phyloP scores from a whole-genome alignment of 108 stramenopile species.

The Seminavis robusta region DNA sequence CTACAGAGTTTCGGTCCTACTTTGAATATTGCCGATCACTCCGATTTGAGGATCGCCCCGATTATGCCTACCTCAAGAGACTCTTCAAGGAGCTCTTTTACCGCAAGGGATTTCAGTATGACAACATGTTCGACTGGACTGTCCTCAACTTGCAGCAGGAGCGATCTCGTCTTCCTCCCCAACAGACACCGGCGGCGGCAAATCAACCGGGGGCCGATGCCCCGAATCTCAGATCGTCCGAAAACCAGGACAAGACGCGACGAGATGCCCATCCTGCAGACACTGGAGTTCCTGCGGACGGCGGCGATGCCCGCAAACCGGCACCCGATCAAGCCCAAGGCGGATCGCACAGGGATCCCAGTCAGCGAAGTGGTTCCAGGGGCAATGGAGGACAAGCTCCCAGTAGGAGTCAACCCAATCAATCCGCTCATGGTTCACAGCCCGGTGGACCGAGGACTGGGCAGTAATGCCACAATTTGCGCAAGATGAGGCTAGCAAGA shows the following conservation, averaged over 20 bases:
- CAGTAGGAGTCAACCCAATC: too few species aligned
- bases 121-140: conserved; percentile 99
- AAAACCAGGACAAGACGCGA: conserved; percentile 19
- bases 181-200: conserved; percentile 39
- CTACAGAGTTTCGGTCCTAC: conserved; percentile 99
- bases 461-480: too few species aligned
- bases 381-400: too few species aligned
- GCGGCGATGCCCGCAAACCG: too few species aligned
- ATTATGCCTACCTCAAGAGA: conserved; percentile 98
- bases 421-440: too few species aligned
- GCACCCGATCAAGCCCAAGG: too few species aligned
- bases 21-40: conserved; percentile 99
- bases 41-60: conserved; percentile 98
- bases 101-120: conserved; percentile 98
- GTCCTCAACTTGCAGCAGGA: conserved; percentile 94
- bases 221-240: conserved; percentile 3
- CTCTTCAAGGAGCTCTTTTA: conserved; percentile 97
- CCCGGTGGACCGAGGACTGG: too few species aligned
- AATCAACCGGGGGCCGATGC: not conserved
- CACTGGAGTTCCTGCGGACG: too few species aligned
- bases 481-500: too few species aligned
- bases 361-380: too few species aligned
- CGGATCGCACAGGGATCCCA: too few species aligned
- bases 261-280: not conserved
- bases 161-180: conserved; percentile 71